Base-by-base conservation (phyloP, 2,329 filamentous ascomycete genomes). In the Fusarium paranaense region DNA sequence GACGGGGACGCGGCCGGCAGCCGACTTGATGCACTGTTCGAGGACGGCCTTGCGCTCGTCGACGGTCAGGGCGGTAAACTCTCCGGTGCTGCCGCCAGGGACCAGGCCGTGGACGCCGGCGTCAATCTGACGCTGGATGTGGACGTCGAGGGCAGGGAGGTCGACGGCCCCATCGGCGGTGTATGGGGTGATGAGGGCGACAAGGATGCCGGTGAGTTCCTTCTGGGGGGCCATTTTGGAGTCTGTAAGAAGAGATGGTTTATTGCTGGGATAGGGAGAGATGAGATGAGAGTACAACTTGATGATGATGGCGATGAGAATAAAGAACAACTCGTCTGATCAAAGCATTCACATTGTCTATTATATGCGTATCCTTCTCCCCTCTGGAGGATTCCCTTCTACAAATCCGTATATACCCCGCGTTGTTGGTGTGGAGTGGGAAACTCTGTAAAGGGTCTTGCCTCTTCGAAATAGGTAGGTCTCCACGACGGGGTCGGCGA, bases 81-180 rank as follows among this genome's bases (percentile, higher is more conserved):
- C 86, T 61, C 86, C 86, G 5, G 77, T 78, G 78, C 85, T 87
- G 52, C 86, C 86, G 6, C 85, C 86, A 0, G 86, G 86, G 2
- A 88, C 86, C 25, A 88, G 81, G 35, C 86, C 86, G 73, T 88
- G 86, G 20, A 87, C 81, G 5, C 86, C 86, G 1, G 82, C 82
- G 5, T 78, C 70, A 66, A 88, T 82, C 16, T 87, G 81, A 62
- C 81, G 81, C 64, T 87, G 81, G 71, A 88, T 85, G 76, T 88
- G 86, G 13, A 80, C 71, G 56, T 78, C 76, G 2, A 78, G 71
- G 11, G 54, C 76, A 16, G 60, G 56, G 13, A 75, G 75, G 71
- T 87, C 85, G 64, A 88, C 84, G 16, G 78, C 72, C 14, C 81
- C 79, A 70, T 86, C 85, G 7, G 82, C 81, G 2, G 82, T 85